A percentile compares a stretch with the other conserved stretches of the same genome.
Conservation (phyloP, 2,329 filamentous ascomycete genomes). For the Helminthosporium solani region DNA sequence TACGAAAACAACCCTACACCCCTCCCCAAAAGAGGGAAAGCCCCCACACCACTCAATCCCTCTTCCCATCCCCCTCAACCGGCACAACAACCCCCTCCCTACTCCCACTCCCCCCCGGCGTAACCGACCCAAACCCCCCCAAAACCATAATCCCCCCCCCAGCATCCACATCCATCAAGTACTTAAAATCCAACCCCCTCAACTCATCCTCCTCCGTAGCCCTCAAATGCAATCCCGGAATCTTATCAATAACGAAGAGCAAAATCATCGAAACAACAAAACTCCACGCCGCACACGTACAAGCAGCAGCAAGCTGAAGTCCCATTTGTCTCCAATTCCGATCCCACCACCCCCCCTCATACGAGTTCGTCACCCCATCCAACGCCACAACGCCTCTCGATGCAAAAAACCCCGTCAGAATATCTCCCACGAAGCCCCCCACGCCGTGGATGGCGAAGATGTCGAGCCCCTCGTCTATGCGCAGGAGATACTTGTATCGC, state of each 20-base stretch:
- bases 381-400: slow-evolving; percentile 52
- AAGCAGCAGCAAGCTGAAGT: slow-evolving; percentile 59
- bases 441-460: slow-evolving; percentile 62
- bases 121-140: slow-evolving; percentile 19
- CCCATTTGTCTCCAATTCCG: slow-evolving; percentile 58
- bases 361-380: slow-evolving; percentile 52
- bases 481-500: slow-evolving; percentile 52
- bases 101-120: slow-evolving; percentile 5
- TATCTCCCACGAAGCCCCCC: slow-evolving; percentile 59
- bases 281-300: slow-evolving; percentile 56
- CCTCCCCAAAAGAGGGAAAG: too few relatives aligned
- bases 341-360: slow-evolving; percentile 54
- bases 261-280: slow-evolving; percentile 56
- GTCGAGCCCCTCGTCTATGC: slow-evolving; percentile 60
- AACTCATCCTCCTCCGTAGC: slow-evolving; percentile 58
- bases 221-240: slow-evolving; percentile 58
- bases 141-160: slow-evolving; percentile 23
- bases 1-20: too few relatives aligned
- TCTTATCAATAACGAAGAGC: slow-evolving; percentile 58
- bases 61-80: slow-evolving; percentile 15
- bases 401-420: slow-evolving; percentile 61
- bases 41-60: slow-evolving; percentile 18
- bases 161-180: slow-evolving; percentile 43
- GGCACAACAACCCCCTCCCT: slow-evolving; percentile 20
- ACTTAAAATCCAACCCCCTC: slow-evolving; percentile 55